Base-by-base conservation (phyloP, 108 stramenopile species). In the Cyclotella distinguenda region DNA sequence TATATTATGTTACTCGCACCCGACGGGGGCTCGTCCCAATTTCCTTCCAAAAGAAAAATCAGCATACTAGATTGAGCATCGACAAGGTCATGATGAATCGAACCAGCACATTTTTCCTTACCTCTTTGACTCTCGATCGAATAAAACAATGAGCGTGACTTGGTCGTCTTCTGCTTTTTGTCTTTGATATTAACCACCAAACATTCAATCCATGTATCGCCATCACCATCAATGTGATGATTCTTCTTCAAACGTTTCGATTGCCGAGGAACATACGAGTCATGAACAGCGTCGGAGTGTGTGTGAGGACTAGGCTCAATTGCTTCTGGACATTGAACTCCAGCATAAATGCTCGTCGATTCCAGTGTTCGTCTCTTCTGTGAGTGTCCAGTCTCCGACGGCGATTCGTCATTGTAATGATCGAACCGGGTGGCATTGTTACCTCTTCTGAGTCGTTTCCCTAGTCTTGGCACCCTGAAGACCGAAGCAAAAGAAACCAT, bases 1-100 rank as follows among this genome's bases (percentile, higher is more conserved):
- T 64, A 64, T 15, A 64, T 36, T 5, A 64, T 32, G 23, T 50
- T 51, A 36, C 62, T 64, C 11, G 62, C 62, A 13, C 62, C 62
- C 16, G 48, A 19, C 1, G 62, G 62, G 10, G 62, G 62, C 32
- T 64, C 62, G 18, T 64, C 62, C 62, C 62, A 64, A 18, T 30
- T 32, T 52, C 50, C 50, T 42, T 2, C 5, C 13, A 42, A 42
- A 16, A 42, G 16, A 42, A 16, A 16, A 16, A 13, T 16, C 40
- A 13, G 16, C 40, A 42, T 16, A 42, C 40, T 4, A 2, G 40
- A 5, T 16, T 42, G 1, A 42, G 40, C 40, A 42, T n/a, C n/a
- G n/a, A n/a, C n/a, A n/a, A n/a, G n/a, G n/a, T n/a, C n/a, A n/a
- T n/a, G n/a, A n/a, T n/a, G 5, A 42, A 42, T 5, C n/a, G 16